phyloP scores from a whole-genome alignment of 352 stramenopile genomes.

The Phytophthora hibernalis region DNA sequence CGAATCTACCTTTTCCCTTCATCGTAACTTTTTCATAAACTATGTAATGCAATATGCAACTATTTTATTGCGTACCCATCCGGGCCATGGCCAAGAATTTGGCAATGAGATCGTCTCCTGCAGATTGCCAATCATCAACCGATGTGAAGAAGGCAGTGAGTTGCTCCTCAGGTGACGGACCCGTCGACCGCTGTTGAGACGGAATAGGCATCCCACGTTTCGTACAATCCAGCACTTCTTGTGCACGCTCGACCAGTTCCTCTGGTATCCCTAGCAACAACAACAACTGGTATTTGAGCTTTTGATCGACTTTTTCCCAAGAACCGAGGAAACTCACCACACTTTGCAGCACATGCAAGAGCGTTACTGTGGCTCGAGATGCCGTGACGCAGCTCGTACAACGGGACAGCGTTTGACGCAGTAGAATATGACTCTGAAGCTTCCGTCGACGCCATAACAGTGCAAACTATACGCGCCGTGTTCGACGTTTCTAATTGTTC shows the following conservation, averaged over 20 bases:
- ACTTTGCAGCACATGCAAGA: constrained; percentile 68
- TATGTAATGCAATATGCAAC: constrained; percentile 31
- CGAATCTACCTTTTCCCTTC: not conserved
- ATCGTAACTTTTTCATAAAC: constrained; percentile 17
- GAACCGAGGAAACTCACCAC: constrained; percentile 45
- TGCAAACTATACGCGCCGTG: constrained; percentile 45
- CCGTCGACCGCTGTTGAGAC: constrained; percentile 28
- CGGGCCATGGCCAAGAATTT: constrained; percentile 65
- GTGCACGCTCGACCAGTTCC: constrained; percentile 49
- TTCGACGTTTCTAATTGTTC: constrained; percentile 11
- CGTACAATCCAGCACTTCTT: constrained; percentile 50
- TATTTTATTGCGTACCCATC: constrained; percentile 43
- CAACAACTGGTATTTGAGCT: not conserved
- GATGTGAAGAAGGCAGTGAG: constrained; percentile 55
- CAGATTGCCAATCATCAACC: constrained; percentile 58
- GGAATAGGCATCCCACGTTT: constrained; percentile 38
- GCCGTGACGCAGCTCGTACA: constrained; percentile 71
- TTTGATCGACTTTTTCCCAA: not conserved
- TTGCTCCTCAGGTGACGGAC: constrained; percentile 51
- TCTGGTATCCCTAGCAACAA: constrained; percentile 50
- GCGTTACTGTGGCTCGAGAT: constrained; percentile 79
- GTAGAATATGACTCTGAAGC: constrained; percentile 24
- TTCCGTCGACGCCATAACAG: constrained; percentile 62
- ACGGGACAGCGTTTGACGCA: constrained; percentile 39
- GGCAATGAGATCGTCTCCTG: constrained; percentile 46